Conservation (phyloP, 2,329 filamentous ascomycete genomes). For the Coniella lustricola region DNA sequence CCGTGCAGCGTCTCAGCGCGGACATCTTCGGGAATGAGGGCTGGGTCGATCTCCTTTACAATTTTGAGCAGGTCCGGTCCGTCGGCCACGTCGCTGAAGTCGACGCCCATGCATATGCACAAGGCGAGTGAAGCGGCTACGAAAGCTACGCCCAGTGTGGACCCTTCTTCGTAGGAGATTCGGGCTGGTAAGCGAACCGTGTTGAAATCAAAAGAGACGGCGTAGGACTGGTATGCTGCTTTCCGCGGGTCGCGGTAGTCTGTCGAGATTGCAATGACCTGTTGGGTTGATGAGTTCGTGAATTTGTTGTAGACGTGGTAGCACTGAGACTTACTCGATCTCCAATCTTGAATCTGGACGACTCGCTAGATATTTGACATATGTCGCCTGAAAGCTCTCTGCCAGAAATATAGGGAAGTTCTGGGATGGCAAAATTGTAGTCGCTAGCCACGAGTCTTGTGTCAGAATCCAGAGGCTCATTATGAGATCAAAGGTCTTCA, state of each 20-base stretch:
- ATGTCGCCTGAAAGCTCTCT: slow-evolving; percentile 63
- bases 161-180: slow-evolving; percentile 46
- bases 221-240: slow-evolving; percentile 65
- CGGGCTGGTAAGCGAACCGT: slow-evolving; percentile 52
- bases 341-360: slow-evolving; percentile 46
- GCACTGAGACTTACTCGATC: slow-evolving; percentile 37
- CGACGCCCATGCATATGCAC: slow-evolving; percentile 62
- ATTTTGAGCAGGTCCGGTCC: slow-evolving; percentile 55
- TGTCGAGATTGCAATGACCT: slow-evolving; percentile 60
- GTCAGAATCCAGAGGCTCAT: not conserved
- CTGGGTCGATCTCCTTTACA: slow-evolving; percentile 37
- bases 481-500: not conserved
- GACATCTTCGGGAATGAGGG: slow-evolving; percentile 53
- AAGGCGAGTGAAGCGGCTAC: slow-evolving; percentile 61
- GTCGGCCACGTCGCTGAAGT: slow-evolving; percentile 44
- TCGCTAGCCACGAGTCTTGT: slow-evolving; percentile 38
- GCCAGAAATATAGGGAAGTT: slow-evolving; percentile 61
- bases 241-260: slow-evolving; percentile 69
- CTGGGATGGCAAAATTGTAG: slow-evolving; percentile 63
- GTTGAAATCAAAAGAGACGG: slow-evolving; percentile 58
- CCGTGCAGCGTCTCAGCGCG: slow-evolving; percentile 53
- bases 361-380: slow-evolving; percentile 34
- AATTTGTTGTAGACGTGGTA: not conserved
- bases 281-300: slow-evolving; percentile 15
- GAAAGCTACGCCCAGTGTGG: slow-evolving; percentile 63